Evolutionary conservation across 768 basidiomycete genomes (phyloP), one percentile per base, ranked within the genome.

Genomic region (Leccinum subtestaceum): DNA sequence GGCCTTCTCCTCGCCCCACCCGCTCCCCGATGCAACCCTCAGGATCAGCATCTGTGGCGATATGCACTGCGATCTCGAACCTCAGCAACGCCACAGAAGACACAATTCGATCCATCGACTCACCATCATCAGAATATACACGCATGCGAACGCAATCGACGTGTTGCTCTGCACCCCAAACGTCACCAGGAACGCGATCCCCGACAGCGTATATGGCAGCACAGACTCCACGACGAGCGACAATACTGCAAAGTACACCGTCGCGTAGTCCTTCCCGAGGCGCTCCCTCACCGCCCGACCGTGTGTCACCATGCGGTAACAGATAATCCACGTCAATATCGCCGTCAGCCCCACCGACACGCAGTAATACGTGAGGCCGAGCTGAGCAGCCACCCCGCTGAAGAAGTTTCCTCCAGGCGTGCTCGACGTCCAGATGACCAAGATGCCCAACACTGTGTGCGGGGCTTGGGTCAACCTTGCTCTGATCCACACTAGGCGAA

Each of bases 31-130:
- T 11, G 64, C 64, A 29, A 72, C 62, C 12, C 64, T 60, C 32
- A 70, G 38, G 8, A 72, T 67, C 51, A 71, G 25, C 60, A 67
- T 60, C 56, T 67, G 70, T 38, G 69, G 64, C 1, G 70, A 67
- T 60, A 71, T 58, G 25, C 67, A 58, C 69, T 70, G 46, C 36
- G 50, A 6, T 7, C 4, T n/a, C 8, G 40, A 2, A 17, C 36
- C 3, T 68, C n/a, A 61, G 40, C 40, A 40, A 40, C 40, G 40
- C 40, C 40, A 40, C 40, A 9, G 15, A 9, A 40, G 4, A 40
- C 40, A 40, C 17, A 40, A n/a, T n/a, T 40, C 13, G 47, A 27
- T 17, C 1, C 2, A 17, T 25, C n/a, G 8, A 17, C 70, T 45
- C 36, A 72, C 70, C 63, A 63, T 70, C 53, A 72, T 29, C 62